Percentiles rank a stretch among this genome's conserved stretches.
Evolutionary conservation across 805 yeast species (phyloP).

Genomic region (Candida endomychidarum): DNA sequence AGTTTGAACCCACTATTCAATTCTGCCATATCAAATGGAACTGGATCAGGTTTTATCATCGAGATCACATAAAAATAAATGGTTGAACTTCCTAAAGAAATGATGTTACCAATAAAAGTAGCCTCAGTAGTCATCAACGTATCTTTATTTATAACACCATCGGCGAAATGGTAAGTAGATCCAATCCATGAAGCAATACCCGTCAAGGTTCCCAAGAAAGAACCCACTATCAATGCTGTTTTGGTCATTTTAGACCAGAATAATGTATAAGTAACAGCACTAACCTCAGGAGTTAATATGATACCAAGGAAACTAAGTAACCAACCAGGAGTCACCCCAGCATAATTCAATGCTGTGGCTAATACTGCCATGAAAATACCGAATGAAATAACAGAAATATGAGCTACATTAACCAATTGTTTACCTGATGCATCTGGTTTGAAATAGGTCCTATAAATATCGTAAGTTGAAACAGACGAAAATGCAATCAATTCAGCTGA

Average conservation of each 20-base stretch:
- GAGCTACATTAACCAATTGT: slow-evolving; percentile 24
- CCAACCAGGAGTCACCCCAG: slow-evolving; percentile 34
- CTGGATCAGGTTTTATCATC: slow-evolving; percentile 11
- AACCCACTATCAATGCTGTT: slow-evolving; percentile 38
- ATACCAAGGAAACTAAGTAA: slow-evolving; percentile 34
- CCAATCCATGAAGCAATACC: slow-evolving; percentile 41
- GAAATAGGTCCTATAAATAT: slow-evolving; percentile 26
- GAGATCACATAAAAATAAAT: slow-evolving; percentile 15
- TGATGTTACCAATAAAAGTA: slow-evolving; percentile 41
- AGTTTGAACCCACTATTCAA: slow-evolving; percentile 9
- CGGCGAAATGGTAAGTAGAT: slow-evolving; percentile 31
- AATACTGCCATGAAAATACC: slow-evolving; percentile 22
- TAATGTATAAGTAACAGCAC: slow-evolving; percentile 23
- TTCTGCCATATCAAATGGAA: slow-evolving; percentile 9
- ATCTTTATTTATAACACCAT: slow-evolving; percentile 35
- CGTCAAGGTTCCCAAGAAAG: slow-evolving; percentile 34
- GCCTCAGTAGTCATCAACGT: slow-evolving; percentile 38
- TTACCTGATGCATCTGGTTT: slow-evolving; percentile 23
- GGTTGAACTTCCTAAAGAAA: slow-evolving; percentile 39
- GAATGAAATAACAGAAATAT: slow-evolving; percentile 21
- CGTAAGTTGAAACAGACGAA: slow-evolving; percentile 32
- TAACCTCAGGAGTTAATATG: slow-evolving; percentile 26
- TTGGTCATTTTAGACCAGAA: slow-evolving; percentile 34
- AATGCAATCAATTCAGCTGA: slow-evolving; percentile 44
- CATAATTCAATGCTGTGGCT: slow-evolving; percentile 16